Conservation (phyloP, 108 stramenopile species). For the Fragilaria radians region DNA sequence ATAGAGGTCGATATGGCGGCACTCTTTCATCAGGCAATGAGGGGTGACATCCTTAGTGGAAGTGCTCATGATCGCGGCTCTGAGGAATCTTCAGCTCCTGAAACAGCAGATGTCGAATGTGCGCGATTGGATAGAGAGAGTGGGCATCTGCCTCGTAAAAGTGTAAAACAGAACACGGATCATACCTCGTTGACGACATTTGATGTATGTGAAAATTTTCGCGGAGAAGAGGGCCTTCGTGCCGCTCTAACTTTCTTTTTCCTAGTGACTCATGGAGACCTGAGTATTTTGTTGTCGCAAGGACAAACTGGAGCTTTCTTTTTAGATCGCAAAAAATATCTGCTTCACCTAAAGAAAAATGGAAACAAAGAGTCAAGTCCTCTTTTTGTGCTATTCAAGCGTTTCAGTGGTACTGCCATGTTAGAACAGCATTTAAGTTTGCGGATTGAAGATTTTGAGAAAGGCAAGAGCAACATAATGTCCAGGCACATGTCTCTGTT, state of each 20-base stretch:
- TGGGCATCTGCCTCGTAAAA: too few species aligned
- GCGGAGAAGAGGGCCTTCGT: conserved; percentile 35
- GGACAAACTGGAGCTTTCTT: conserved; percentile 19
- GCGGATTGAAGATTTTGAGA: conserved; percentile 24
- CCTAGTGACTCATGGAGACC: conserved; percentile 32
- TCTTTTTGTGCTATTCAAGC: conserved; percentile 23
- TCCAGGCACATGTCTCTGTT: conserved; percentile 35
- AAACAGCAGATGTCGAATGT: too few species aligned
- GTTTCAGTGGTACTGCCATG: conserved; percentile 20
- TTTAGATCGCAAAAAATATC: conserved; percentile 32
- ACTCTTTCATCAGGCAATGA: conserved; percentile 11
- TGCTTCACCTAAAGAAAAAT: conserved; percentile 10
- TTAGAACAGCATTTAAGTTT: conserved; percentile 25
- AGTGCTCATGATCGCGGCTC: conserved; percentile 14
- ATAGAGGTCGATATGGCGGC: conserved; percentile 4
- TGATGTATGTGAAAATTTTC: conserved; percentile 23
- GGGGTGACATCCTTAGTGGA: conserved; percentile 1
- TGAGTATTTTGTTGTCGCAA: conserved; percentile 27
- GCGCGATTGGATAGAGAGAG: too few species aligned
- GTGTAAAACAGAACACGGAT: conserved; percentile 30
- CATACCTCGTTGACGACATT: conserved; percentile 17
- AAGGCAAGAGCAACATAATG: conserved; percentile 12
- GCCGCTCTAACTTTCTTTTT: conserved; percentile 36
- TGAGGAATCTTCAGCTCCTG: too few species aligned
- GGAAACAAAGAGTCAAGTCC: conserved; percentile 29